Evolutionary conservation across 768 basidiomycete genomes (phyloP).

Genomic region (Mycena olivaceomarginata): DNA sequence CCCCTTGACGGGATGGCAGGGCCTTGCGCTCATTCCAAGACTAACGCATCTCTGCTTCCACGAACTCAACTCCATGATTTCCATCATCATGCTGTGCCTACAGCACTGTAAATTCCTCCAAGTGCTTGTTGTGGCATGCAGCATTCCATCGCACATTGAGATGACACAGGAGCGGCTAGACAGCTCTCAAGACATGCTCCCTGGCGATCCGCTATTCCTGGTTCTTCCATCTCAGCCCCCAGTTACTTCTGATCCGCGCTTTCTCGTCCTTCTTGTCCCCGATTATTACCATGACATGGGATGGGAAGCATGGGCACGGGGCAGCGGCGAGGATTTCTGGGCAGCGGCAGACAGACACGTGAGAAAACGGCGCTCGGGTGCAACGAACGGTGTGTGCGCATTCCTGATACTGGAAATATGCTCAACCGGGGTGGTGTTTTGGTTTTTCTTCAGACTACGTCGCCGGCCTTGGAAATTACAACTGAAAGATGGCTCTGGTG

Average conservation of each 20-base stretch:
- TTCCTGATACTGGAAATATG: too few species aligned
- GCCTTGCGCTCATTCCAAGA: constrained; percentile 6
- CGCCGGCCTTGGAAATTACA: too few species aligned
- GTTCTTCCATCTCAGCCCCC: too few species aligned
- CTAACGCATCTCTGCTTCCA: constrained; percentile 12
- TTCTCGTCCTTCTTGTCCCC: constrained; percentile 1
- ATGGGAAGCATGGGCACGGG: constrained; percentile 10
- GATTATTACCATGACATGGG: constrained; percentile 13
- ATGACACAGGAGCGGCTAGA: constrained; percentile 3
- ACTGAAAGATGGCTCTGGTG: too few species aligned
- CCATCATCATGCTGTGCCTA: background rate
- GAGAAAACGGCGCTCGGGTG: constrained; percentile 11
- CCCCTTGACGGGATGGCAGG: background rate
- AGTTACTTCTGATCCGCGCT: background rate
- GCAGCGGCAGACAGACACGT: background rate
- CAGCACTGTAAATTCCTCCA: background rate
- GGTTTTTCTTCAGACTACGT: too few species aligned
- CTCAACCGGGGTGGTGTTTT: too few species aligned
- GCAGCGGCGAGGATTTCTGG: constrained; percentile 21
- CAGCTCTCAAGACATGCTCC: background rate
- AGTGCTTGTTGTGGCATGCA: constrained; percentile 6
- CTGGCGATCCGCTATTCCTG: too few species aligned
- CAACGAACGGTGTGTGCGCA: background rate
- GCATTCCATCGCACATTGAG: background rate
- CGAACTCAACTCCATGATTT: constrained; percentile 14